These are phyloP conservation scores for Colletotrichum viniferum DNA, from an alignment of 2,329 filamentous ascomycete species.

Conservation along the genomic window DNA sequence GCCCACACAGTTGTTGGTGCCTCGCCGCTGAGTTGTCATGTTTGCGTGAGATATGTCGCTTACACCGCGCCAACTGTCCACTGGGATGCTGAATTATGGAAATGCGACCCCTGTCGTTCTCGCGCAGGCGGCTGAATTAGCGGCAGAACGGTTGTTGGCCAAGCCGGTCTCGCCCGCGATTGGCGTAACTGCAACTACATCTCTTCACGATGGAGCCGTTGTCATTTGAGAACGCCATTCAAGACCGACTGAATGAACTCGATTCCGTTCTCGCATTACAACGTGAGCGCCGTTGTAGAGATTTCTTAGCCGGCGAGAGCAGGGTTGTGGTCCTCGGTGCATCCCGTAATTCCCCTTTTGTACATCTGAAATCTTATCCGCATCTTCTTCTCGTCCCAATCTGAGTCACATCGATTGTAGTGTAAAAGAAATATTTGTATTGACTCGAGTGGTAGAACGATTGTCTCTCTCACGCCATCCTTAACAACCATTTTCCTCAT, in stretches of 20 bases:
- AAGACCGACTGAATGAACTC: not conserved
- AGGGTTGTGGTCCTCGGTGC: too few relatives aligned
- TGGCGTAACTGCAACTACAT: not conserved
- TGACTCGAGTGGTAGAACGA: too few relatives aligned
- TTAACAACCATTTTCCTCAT: not conserved
- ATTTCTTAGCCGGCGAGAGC: too few relatives aligned
- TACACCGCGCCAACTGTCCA: fast-evolving
- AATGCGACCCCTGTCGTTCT: not conserved
- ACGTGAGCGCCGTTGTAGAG: too few relatives aligned
- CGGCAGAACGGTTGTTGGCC: not conserved
- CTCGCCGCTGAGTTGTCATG: not conserved
- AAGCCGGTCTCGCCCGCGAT: not conserved
- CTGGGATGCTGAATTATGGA: not conserved
- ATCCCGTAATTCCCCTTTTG: too few relatives aligned
- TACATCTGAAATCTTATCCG: too few relatives aligned
- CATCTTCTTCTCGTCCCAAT: too few relatives aligned
- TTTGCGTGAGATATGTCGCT: not conserved
- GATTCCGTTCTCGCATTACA: not conserved
- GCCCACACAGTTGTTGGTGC: not conserved
- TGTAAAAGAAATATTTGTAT: too few relatives aligned
- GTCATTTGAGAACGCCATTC: not conserved
- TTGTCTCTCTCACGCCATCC: too few relatives aligned
- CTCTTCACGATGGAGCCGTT: not conserved
- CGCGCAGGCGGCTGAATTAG: not conserved
- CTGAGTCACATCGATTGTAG: too few relatives aligned